A percentile compares a stretch with the other conserved stretches of the same genome.
Evolutionary conservation across 108 stramenopile species (phyloP).

Genomic region (Epipyxis sp.): DNA sequence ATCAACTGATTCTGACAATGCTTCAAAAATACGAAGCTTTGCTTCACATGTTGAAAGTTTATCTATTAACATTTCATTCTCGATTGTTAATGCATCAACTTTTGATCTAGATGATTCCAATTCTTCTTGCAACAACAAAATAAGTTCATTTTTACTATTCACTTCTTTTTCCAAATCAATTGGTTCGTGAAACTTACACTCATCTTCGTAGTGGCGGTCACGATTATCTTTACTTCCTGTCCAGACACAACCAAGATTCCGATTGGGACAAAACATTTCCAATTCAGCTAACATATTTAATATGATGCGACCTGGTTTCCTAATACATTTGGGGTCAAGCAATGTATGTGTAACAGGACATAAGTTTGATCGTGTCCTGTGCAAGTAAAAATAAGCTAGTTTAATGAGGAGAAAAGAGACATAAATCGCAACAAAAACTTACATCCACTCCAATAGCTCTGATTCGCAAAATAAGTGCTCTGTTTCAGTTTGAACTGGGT

Average conservation of each 20-base stretch:
- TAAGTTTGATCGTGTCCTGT: constrained; percentile 23
- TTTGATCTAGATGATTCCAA: neutral
- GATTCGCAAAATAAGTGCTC: constrained; percentile 30
- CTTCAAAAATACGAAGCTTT: neutral
- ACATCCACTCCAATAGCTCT: constrained; percentile 33
- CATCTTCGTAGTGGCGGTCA: neutral
- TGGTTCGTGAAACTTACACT: neutral
- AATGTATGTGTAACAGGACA: constrained; percentile 14
- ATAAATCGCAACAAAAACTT: no score
- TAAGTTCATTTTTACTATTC: neutral
- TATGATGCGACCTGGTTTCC: constrained; percentile 5
- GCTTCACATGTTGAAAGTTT: neutral
- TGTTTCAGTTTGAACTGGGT: constrained; percentile 24
- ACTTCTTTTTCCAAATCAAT: neutral
- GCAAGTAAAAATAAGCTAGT: no score
- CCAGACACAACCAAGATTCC: constrained; percentile 5
- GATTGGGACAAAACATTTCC: constrained; percentile 26
- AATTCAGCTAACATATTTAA: constrained; percentile 30
- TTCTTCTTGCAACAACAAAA: neutral
- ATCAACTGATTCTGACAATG: neutral
- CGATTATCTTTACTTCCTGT: neutral
- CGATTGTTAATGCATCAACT: neutral
- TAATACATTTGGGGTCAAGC: constrained; percentile 21
- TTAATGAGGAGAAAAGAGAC: no score
- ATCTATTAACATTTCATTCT: neutral